These are phyloP conservation scores for Pyrenophora teres DNA, from an alignment of 2,329 filamentous ascomycete genomes.

Conservation along the genomic window DNA sequence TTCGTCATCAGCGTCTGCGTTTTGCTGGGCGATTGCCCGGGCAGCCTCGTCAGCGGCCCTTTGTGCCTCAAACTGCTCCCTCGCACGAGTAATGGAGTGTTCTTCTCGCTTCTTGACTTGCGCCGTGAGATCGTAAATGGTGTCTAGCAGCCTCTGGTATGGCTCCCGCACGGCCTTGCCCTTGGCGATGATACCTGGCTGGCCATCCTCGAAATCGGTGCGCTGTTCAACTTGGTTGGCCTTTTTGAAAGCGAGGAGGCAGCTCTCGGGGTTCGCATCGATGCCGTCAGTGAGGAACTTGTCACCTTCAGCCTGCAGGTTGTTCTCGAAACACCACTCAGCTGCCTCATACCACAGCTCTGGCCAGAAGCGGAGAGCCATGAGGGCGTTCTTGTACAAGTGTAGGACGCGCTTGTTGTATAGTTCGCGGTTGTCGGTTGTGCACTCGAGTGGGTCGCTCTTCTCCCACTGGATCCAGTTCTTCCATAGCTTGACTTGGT, in stretches of 20 bases:
- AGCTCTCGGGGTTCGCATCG: conserved; percentile 89
- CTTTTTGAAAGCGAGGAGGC: conserved; percentile 84
- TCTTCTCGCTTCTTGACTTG: conserved; percentile 70
- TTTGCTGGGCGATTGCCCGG: conserved; percentile 45
- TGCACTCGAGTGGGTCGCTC: conserved; percentile 84
- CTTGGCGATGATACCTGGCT: conserved; percentile 66
- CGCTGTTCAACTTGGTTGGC: conserved; percentile 85
- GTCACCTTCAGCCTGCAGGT: conserved; percentile 71
- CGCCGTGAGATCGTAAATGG: conserved; percentile 84
- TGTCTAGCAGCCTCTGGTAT: conserved; percentile 80
- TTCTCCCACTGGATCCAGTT: conserved; percentile 96
- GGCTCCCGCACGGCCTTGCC: conserved; percentile 79
- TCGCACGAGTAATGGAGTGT: conserved; percentile 61
- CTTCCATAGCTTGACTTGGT: conserved; percentile 89
- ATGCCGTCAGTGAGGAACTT: conserved; percentile 83
- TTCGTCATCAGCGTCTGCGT: conserved; percentile 59
- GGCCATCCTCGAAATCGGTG: conserved; percentile 75
- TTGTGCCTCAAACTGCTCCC: conserved; percentile 58
- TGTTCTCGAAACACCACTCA: conserved; percentile 86
- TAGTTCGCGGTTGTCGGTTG: conserved; percentile 74
- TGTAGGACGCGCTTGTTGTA: conserved; percentile 83
- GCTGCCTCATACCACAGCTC: conserved; percentile 95
- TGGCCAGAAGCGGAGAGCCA: conserved; percentile 92
- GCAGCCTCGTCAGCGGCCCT: conserved; percentile 50
- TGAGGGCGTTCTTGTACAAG: conserved; percentile 90